Evolutionary conservation across 352 stramenopile genomes (phyloP), one percentile per base, ranked within the genome.

Genomic region (Peronospora farinosa): DNA sequence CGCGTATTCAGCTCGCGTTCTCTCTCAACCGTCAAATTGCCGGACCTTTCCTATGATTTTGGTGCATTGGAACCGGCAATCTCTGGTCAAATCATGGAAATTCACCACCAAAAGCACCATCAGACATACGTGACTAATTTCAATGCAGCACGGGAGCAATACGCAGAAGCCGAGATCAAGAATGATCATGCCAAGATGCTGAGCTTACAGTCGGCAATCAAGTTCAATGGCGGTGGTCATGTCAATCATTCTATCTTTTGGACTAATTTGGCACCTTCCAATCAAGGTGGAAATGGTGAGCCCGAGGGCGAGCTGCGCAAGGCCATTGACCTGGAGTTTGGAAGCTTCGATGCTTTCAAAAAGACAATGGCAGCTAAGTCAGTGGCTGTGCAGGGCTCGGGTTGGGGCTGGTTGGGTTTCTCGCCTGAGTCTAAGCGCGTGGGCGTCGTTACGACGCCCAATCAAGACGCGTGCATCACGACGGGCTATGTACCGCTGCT

Each of bases 201-300:
- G 59, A 78, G 72, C 36, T 68, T 98, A 17, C 85, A 97, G 57
- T 74, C 72, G 11, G 93, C 92, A 31, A 75, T 98, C 40, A 96
- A 97, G 62, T 99, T 99, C 72, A 99, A 99, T 74, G 96, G 95
- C 15, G 96, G 96, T 11, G 96, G 96, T 50, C 96, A 99, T 69
- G 69, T 99, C 21, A 99, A 99, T 71, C 96, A 99, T 73, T 96
- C 92, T 47, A 92, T 99, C 57, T 99, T 98, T 74, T 99, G 96
- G 96, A 96, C 97, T 57, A 98, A 98, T 73, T 66, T 98, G 38
- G 78, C 85, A 21, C 85, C 87, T 3, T 61, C 65, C n/a, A 73
- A 51, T 35, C 53, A 89, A 43, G 83, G 80, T 40, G 89, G 87
- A 31, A 86, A 85, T 33, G 84, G 80, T 30, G 78, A 92, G 47